A percentile compares a stretch with the other conserved stretches of the same genome.
These are phyloP conservation scores for Nicotiana obtusifolia DNA, from an alignment of 257 asterid genomes.

Conservation along the genomic window DNA sequence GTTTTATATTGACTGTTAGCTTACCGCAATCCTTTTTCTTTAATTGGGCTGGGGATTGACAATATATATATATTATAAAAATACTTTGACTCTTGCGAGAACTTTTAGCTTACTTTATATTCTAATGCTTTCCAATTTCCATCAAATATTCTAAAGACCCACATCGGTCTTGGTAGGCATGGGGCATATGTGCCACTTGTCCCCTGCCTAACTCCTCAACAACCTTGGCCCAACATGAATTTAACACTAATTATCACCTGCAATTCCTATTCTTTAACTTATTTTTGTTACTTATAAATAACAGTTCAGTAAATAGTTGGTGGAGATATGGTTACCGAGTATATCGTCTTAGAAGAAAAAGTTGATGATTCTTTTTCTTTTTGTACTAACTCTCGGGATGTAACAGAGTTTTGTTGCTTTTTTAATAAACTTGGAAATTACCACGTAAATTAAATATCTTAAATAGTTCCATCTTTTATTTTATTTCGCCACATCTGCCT, in stretches of 20 bases:
- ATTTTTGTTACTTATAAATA: not conserved
- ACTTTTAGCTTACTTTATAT: not conserved
- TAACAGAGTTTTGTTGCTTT: no score
- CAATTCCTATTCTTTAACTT: not conserved
- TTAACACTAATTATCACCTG: no score
- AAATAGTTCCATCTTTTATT: no score
- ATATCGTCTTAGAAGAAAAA: not conserved
- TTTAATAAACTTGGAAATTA: no score
- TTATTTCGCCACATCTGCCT: no score
- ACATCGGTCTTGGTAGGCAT: not conserved
- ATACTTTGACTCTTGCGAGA: not conserved
- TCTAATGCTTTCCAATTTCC: not conserved
- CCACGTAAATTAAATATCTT: no score
- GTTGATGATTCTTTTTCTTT: not conserved
- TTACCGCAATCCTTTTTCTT: no score
- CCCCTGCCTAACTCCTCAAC: conserved; percentile 5
- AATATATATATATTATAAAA: not conserved
- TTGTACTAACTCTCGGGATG: no score
- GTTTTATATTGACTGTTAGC: no score
- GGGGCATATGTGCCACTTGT: not conserved
- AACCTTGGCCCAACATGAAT: not conserved
- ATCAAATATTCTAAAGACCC: not conserved
- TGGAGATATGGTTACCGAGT: not conserved
- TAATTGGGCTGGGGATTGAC: no score
- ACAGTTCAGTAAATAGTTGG: not conserved